Evolutionary conservation across 495 filamentous ascomycete species (phyloP), one percentile per base, ranked within the genome.

Genomic region (Penicillium flavigenum): DNA sequence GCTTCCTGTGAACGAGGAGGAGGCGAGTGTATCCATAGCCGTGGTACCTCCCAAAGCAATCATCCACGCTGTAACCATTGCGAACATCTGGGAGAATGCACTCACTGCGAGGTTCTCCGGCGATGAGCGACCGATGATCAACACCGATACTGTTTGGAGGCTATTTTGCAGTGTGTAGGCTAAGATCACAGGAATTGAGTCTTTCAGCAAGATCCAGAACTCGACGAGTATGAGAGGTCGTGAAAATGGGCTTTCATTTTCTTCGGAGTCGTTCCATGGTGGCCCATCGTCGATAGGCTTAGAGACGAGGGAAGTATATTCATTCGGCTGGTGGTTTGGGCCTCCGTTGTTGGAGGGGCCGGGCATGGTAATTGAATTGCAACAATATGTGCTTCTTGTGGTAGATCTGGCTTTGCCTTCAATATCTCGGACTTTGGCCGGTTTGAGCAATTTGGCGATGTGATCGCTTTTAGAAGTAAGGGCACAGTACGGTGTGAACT

Each of bases 71-170:
- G 90, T 93, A 11, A 89, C 84, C 87, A 91, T 89, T 41, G 92
- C 92, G 60, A 96, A 97, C 92, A 96, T 92, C 73, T 93, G 90
- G 0, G 88, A 88, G 71, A 96, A 96, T 9, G 92, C 91, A 6
- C 89, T 87, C 0, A 88, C 88, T 2, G 92, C 88, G 9, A 97
- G 76, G 19, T 90, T 84, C 68, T 93, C 85, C 1, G 92, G 89
- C 2, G 87, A 91, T 9, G 90, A 76, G 10, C 90, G 84, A 20
- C 92, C 92, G 19, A 91, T 90, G 16, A 96, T 86, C 31, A 96
- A 72, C 5, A 96, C 88, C 0, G 91, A 94, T 19, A 88, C 68
- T 0, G 92, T 96, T 69, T 96, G 92, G 0, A 96, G 77, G 16
- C 88, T 92, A 69, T 92, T 96, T 66, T 96, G 92, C 6, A 96